phyloP scores from a whole-genome alignment of 1,139 yeast species.

The Yamadazyma spencermartinsiae region DNA sequence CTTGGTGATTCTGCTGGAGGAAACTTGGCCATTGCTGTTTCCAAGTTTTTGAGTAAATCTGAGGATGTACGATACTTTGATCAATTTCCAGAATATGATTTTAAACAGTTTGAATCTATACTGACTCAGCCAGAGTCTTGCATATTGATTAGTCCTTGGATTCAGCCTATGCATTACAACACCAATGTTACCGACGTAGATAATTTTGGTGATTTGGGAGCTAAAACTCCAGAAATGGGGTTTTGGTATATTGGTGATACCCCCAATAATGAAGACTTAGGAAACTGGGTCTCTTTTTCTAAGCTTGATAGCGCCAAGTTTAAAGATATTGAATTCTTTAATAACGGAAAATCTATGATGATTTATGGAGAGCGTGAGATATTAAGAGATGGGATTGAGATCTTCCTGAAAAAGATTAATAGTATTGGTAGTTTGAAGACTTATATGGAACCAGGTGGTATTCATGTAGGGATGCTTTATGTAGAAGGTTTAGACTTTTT shows the following conservation, averaged over 20 bases:
- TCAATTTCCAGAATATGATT: constrained; percentile 10
- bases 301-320: constrained; percentile 22
- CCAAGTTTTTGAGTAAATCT: constrained; percentile 35
- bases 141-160: constrained; percentile 47
- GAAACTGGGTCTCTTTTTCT: constrained; percentile 25
- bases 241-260: constrained; percentile 29
- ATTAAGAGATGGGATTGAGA: constrained; percentile 29
- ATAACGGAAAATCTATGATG: constrained; percentile 23
- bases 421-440: constrained; percentile 21
- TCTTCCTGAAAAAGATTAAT: constrained; percentile 19
- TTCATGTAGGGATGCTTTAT: constrained; percentile 18
- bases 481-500: constrained; percentile 32
- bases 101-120: constrained; percentile 11
- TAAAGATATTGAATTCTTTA: constrained; percentile 26
- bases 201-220: constrained; percentile 35
- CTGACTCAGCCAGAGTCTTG: constrained; percentile 30
- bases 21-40: constrained; percentile 34
- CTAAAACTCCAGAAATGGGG: constrained; percentile 27
- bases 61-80: constrained; percentile 29
- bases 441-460: constrained; percentile 24
- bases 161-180: constrained; percentile 23
- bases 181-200: constrained; percentile 23
- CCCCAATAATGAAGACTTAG: constrained; percentile 11
- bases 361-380: constrained; percentile 43
- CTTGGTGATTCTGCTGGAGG: constrained; percentile 54